Percentiles rank a stretch among this genome's conserved stretches.
Evolutionary conservation across 352 stramenopile species (phyloP).

Genomic region (Phytophthora palmivora): DNA sequence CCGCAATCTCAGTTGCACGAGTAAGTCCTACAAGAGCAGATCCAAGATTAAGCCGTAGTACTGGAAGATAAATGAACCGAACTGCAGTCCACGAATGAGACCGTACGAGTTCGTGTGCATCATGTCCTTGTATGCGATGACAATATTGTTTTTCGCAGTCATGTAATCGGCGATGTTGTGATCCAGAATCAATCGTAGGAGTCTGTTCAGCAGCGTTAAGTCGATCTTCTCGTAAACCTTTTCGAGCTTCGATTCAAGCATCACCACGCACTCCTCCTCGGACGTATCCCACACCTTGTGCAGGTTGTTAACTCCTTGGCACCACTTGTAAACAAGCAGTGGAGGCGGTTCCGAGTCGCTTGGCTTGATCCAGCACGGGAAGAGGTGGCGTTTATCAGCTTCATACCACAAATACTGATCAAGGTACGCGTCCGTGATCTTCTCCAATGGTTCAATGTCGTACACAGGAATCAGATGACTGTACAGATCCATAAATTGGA

Average conservation of each 20-base stretch:
- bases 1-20: slow-evolving; percentile 98
- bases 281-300: slow-evolving; percentile 98
- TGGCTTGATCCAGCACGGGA: slow-evolving; percentile 99
- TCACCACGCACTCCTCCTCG: slow-evolving; percentile 98
- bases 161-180: slow-evolving; percentile 99
- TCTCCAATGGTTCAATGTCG: slow-evolving; percentile 99
- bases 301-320: slow-evolving; percentile 99
- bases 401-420: slow-evolving; percentile 99
- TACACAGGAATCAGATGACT: slow-evolving; percentile 99
- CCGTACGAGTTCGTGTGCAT: slow-evolving; percentile 99
- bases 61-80: slow-evolving; percentile 97
- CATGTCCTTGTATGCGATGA: slow-evolving; percentile 99
- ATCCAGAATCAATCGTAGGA: slow-evolving; percentile 99
- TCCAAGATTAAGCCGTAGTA: slow-evolving; percentile 99
- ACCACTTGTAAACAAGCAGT: slow-evolving; percentile 99
- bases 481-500: slow-evolving; percentile 99
- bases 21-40: slow-evolving; percentile 96
- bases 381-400: slow-evolving; percentile 99
- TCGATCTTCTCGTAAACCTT: slow-evolving; percentile 99
- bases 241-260: slow-evolving; percentile 99
- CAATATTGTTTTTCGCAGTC: slow-evolving; percentile 99
- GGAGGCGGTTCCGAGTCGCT: slow-evolving; percentile 98
- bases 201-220: slow-evolving; percentile 97
- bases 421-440: slow-evolving; percentile 99
- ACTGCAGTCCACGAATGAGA: slow-evolving; percentile 98